Evolutionary conservation across 83 land plant species (phyloP).

Genomic region (Picea abies): DNA sequence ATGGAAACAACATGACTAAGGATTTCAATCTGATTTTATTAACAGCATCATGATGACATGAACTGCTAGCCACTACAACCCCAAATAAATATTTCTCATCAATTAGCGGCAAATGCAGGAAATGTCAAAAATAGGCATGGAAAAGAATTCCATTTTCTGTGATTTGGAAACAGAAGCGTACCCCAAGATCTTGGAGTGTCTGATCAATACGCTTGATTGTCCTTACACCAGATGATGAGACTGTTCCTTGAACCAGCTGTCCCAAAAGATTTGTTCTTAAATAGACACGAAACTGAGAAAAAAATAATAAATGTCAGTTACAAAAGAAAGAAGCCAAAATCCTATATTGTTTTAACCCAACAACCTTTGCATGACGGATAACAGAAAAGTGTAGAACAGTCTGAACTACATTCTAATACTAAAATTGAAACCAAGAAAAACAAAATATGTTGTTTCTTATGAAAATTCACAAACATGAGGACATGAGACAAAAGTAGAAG

Average conservation of each 20-base stretch:
- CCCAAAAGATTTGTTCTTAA: slow-evolving; percentile 71
- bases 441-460: neutral
- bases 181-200: slow-evolving; percentile 86
- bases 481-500: neutral
- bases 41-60: too few species aligned
- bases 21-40: too few species aligned
- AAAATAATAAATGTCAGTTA: slow-evolving; percentile 7
- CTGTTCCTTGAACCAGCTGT: slow-evolving; percentile 81
- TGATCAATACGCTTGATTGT: slow-evolving; percentile 86
- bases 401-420: neutral
- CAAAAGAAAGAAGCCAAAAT: neutral
- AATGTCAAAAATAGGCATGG: neutral
- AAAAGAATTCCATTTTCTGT: neutral
- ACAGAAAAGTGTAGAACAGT: neutral
- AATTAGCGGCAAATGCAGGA: neutral
- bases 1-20: neutral
- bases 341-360: neutral
- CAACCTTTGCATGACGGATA: neutral
- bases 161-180: slow-evolving; percentile 26
- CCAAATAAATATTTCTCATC: neutral
- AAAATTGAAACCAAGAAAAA: too few species aligned
- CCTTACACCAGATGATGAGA: slow-evolving; percentile 75
- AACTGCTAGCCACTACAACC: neutral
- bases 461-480: neutral
- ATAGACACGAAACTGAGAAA: slow-evolving; percentile 72